Base-by-base conservation (phyloP, 2,329 filamentous ascomycete genomes). In the Penicillium hesseltinei region DNA sequence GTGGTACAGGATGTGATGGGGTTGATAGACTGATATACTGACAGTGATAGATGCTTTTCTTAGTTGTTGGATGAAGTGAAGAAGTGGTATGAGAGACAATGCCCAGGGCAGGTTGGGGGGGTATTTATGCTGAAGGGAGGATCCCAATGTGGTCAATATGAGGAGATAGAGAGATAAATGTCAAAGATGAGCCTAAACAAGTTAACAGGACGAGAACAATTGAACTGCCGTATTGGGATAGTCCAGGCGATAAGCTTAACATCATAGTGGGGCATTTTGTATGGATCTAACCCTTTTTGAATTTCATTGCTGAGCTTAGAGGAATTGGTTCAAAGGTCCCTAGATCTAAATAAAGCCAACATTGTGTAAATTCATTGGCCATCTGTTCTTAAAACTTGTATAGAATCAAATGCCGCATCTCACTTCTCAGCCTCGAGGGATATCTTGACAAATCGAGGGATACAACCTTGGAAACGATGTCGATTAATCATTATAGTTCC, bases 201-300 rank as follows among this genome's bases (percentile, higher is more conserved):
- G 54, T 38, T n/a, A 45, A 44, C n/a, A 9, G 46, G 23, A 29
- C 6, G 44, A 49, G 19, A 45, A 17, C 23, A 5, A 13, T 23
- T 25, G n/a, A 42, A n/a, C 42, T 43, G 44, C 59, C 56, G 10
- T 2, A 56, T 56, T 33, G 51, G 59, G 51, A 55, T 48, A 45
- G 50, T 60, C 50, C 38, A 49, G 19, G 49, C 54, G 57, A 60
- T 42, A 52, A 52, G 29, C 39, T 52, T 52, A 33, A 51, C 49
- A 44, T 25, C 49, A 19, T 51, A 25, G 49, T 42, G 49, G 39
- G n/a, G 49, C 13, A 10, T 15, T 17, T 33, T 15, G 11, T 11
- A 35, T 46, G 29, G 45, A 23, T 11, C 45, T 35, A 47, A 35
- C 45, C 29, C 8, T 23, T 47, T 47, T 33, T 15, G 19, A 21